These are phyloP conservation scores for Prunus mume DNA, from an alignment of 306 rosid species.

Conservation along the genomic window DNA sequence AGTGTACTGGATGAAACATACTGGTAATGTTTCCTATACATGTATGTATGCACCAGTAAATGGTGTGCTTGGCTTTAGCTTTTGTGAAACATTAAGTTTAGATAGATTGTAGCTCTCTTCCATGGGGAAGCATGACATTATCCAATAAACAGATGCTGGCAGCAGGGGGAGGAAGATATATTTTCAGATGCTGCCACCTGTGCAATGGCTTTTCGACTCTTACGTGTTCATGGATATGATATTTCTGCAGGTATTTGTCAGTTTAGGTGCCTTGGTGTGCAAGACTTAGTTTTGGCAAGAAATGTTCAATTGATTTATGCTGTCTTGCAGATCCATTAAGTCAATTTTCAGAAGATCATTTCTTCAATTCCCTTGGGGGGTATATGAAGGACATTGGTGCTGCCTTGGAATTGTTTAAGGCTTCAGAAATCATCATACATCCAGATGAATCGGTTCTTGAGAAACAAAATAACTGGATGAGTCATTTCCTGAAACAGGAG, in stretches of 20 bases:
- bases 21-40: constrained; percentile 39
- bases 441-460: constrained; percentile 58
- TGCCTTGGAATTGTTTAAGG: constrained; percentile 61
- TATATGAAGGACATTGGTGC: constrained; percentile 60
- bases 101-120: constrained; percentile 2
- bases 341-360: constrained; percentile 53
- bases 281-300: neutral
- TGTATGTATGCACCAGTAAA: constrained; percentile 18
- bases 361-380: constrained; percentile 63
- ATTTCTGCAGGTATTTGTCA: constrained; percentile 52
- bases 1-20: constrained; percentile 71
- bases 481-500: constrained; percentile 46
- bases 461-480: constrained; percentile 53
- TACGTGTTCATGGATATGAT: constrained; percentile 64
- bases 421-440: constrained; percentile 60
- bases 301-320: neutral
- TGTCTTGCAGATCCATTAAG: constrained; percentile 57
- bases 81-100: neutral
- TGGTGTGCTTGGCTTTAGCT: neutral
- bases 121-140: constrained; percentile 3
- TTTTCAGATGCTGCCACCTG: constrained; percentile 64
- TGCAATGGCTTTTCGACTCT: constrained; percentile 73
- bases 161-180: constrained; percentile 60
- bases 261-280: constrained; percentile 21
- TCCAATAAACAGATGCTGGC: constrained; percentile 51